Conservation (phyloP, 805 yeast species). For the Groenewaldozyma tartarivorans region DNA sequence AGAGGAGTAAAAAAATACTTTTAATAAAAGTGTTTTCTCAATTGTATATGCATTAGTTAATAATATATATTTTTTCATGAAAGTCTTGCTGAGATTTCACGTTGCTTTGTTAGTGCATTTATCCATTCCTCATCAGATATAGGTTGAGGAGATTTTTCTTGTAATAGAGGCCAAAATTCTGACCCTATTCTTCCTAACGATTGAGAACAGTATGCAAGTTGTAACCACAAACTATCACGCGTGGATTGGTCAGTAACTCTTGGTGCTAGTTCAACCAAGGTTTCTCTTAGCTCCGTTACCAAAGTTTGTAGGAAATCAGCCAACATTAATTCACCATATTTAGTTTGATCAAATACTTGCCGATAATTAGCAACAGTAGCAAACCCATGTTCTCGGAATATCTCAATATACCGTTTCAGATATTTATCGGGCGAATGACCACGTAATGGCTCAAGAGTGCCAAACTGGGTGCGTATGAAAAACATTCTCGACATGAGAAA, state of each 20-base stretch:
- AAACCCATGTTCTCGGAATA: slow-evolving; percentile 73
- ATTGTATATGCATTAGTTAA: neutral
- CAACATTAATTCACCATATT: slow-evolving; percentile 22
- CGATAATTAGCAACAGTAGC: slow-evolving; percentile 59
- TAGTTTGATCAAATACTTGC: slow-evolving; percentile 39
- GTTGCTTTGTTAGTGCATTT: slow-evolving; percentile 36
- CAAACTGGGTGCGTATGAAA: slow-evolving; percentile 54
- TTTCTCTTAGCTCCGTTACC: slow-evolving; percentile 17
- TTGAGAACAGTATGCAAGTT: slow-evolving; percentile 81
- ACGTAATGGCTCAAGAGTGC: slow-evolving; percentile 47
- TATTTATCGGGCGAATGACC: slow-evolving; percentile 47
- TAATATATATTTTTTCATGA: slow-evolving; percentile 3
- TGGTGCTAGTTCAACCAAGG: slow-evolving; percentile 20
- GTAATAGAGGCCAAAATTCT: slow-evolving; percentile 45
- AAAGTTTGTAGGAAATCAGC: slow-evolving; percentile 23
- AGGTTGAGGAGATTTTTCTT: slow-evolving; percentile 17
- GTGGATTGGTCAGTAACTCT: slow-evolving; percentile 22
- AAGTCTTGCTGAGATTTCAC: slow-evolving; percentile 19
- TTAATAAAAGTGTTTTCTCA: neutral
- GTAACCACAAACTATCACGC: slow-evolving; percentile 62
- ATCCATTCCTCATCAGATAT: slow-evolving; percentile 35
- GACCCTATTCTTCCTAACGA: slow-evolving; percentile 64
- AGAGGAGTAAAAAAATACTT: neutral
- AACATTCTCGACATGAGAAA: slow-evolving; percentile 59
- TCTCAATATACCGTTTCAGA: slow-evolving; percentile 71